These are phyloP conservation scores for Haplographium delicatum DNA, from an alignment of 495 filamentous ascomycete genomes.

Conservation along the genomic window DNA sequence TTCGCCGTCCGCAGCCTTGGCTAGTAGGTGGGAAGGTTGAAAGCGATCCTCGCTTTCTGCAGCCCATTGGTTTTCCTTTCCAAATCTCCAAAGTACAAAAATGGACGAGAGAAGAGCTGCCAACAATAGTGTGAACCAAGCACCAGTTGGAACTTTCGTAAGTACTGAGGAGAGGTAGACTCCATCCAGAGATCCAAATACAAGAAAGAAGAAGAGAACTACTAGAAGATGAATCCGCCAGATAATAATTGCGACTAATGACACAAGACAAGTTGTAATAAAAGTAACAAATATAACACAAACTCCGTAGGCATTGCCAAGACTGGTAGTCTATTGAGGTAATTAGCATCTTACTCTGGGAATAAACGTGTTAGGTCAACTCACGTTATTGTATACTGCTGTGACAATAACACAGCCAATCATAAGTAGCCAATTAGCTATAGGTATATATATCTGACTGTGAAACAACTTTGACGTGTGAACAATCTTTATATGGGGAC, in stretches of 20 bases:
- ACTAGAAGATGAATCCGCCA: slow-evolving; percentile 55
- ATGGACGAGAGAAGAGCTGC: slow-evolving; percentile 50
- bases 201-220: slow-evolving; percentile 55
- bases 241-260: slow-evolving; percentile 60
- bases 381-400: slow-evolving; percentile 63
- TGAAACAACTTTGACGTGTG: slow-evolving; percentile 63
- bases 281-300: slow-evolving; percentile 74
- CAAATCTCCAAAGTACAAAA: slow-evolving; percentile 68
- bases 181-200: slow-evolving; percentile 57
- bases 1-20: slow-evolving; percentile 21
- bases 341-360: neutral
- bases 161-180: slow-evolving; percentile 61
- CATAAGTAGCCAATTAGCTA: slow-evolving; percentile 70
- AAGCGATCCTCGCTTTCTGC: slow-evolving; percentile 59
- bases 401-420: slow-evolving; percentile 69
- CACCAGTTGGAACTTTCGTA: slow-evolving; percentile 64
- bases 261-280: slow-evolving; percentile 66
- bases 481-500: slow-evolving; percentile 64
- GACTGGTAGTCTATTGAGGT: slow-evolving; percentile 36
- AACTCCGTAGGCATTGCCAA: slow-evolving; percentile 51
- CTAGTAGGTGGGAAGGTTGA: slow-evolving; percentile 40
- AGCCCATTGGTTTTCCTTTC: slow-evolving; percentile 68
- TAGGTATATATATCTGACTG: slow-evolving; percentile 66
- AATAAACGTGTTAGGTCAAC: slow-evolving; percentile 7
- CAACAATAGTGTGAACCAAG: slow-evolving; percentile 70